Conservation (phyloP, 2,329 filamentous ascomycete genomes). For the Parasarocladium wereldwijsianum region DNA sequence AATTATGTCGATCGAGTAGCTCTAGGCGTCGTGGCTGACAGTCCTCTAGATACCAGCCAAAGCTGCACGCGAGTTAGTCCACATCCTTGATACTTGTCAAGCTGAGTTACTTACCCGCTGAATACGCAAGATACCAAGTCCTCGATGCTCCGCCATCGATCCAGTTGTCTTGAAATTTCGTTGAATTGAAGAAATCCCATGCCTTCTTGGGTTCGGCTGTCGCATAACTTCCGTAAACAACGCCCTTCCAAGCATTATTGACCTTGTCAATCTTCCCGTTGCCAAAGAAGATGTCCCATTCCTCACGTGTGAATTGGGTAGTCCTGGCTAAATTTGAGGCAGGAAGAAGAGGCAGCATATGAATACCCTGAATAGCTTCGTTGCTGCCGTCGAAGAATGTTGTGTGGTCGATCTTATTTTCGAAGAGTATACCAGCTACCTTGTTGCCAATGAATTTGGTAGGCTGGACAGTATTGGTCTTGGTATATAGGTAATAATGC, state of each 20-base stretch:
- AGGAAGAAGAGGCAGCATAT: constrained; percentile 68
- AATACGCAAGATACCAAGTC: constrained; percentile 75
- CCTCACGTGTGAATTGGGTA: constrained; percentile 57
- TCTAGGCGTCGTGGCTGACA: too few species aligned
- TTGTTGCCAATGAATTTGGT: constrained; percentile 66
- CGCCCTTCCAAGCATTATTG: constrained; percentile 68
- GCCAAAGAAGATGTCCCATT: constrained; percentile 70
- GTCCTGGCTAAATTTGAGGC: constrained; percentile 52
- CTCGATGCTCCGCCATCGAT: constrained; percentile 70
- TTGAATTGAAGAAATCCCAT: constrained; percentile 60
- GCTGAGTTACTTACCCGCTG: constrained; percentile 27
- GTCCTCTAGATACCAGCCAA: constrained; percentile 1
- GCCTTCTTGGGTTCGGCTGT: constrained; percentile 55
- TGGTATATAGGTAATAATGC: constrained; percentile 69
- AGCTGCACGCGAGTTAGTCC: not conserved
- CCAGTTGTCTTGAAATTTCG: constrained; percentile 52
- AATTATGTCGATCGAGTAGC: too few species aligned
- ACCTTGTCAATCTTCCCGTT: constrained; percentile 49
- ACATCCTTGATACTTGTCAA: too few species aligned
- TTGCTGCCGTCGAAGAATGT: constrained; percentile 71
- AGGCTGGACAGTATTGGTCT: constrained; percentile 56
- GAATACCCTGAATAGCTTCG: constrained; percentile 64
- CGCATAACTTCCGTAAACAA: constrained; percentile 74
- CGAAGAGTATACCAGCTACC: constrained; percentile 59
- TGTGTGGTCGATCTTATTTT: constrained; percentile 89